Evolutionary conservation across 1,284 basidiomycete species (phyloP), one percentile per base, ranked within the genome.

Genomic region (Moesziomyces parantarcticus): DNA sequence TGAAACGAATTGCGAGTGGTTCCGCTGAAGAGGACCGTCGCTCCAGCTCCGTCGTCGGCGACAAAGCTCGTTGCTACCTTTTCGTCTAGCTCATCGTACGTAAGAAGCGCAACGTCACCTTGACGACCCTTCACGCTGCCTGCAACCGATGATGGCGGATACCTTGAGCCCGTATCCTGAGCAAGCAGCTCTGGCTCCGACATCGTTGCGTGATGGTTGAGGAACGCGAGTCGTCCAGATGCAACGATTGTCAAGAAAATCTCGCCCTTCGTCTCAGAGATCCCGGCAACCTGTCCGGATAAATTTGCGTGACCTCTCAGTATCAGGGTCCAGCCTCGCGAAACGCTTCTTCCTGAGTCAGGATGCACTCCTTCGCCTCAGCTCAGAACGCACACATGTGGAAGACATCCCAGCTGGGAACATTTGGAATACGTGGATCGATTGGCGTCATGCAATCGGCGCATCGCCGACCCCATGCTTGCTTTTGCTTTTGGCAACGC

Each of bases 21-120:
- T 74, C 91, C 93, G 53, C 92, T 88, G 84, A 92, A 93, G 13
- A 89, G 85, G 5, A 89, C 89, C 4, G 58, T 74, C 0, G 73
- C 80, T 29, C 80, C 80, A 2, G 79, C 76, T 1, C 62, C 59
- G 20, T 68, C 46, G 41, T 70, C 57, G 0, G 63, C 41, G 5
- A 82, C 78, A n/a, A 47, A 43, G 8, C 44, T 14, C 8, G 76
- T 42, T 21, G 72, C 71, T 2, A 40, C 49, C 23, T 42, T 66
- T 45, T 77, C 72, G 49, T 77, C 60, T 21, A 82, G 58, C 22
- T 46, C 54, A 7, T 64, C 65, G 53, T 74, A 74, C 7, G 76
- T 82, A 26, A 82, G 60, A 10, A 55, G 14, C 13, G 67, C 76
- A 7, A 50, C 44, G 45, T 82, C 80, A 10, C 71, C 72, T 14